Percentiles rank a stretch among this genome's conserved stretches.
phyloP scores from a whole-genome alignment of 177 flowering plant genomes.

The Vitis hybrid region DNA sequence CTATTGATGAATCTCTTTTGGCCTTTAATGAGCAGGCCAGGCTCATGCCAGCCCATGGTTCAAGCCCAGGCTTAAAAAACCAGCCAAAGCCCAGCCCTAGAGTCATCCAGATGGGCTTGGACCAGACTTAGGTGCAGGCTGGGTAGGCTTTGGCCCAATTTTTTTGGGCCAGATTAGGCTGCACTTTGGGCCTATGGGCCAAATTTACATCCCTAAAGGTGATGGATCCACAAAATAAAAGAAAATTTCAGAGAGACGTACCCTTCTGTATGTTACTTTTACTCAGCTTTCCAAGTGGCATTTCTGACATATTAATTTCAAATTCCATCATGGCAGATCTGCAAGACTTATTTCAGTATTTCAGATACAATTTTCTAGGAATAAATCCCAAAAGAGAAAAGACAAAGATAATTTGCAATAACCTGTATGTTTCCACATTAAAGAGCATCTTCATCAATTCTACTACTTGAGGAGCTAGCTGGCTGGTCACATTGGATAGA shows the following conservation, averaged over 20 bases:
- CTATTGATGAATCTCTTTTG: no score
- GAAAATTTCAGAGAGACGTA: conserved; percentile 13
- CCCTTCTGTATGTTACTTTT: conserved; percentile 89
- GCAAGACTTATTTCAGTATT: conserved; percentile 17
- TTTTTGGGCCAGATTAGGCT: no score
- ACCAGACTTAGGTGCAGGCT: no score
- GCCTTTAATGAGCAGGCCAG: no score
- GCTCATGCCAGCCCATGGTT: no score
- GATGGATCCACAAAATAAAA: not conserved
- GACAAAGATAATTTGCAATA: conserved; percentile 1
- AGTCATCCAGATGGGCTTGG: no score
- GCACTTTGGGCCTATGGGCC: no score
- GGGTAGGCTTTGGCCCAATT: no score
- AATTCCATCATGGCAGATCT: conserved; percentile 99
- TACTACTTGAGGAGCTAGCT: conserved; percentile 65
- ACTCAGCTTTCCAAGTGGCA: conserved; percentile 99
- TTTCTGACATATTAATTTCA: conserved; percentile 94
- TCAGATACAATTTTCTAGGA: conserved; percentile 5
- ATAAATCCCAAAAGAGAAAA: conserved; percentile 2
- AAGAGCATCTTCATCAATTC: conserved; percentile 95
- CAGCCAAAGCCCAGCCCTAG: no score
- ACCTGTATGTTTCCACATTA: conserved; percentile 93
- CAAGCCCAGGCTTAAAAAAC: no score
- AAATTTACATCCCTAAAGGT: no score
- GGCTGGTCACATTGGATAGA: conserved; percentile 31